phyloP scores from a whole-genome alignment of 148 eudicot species.

The Beta vulgaris region DNA sequence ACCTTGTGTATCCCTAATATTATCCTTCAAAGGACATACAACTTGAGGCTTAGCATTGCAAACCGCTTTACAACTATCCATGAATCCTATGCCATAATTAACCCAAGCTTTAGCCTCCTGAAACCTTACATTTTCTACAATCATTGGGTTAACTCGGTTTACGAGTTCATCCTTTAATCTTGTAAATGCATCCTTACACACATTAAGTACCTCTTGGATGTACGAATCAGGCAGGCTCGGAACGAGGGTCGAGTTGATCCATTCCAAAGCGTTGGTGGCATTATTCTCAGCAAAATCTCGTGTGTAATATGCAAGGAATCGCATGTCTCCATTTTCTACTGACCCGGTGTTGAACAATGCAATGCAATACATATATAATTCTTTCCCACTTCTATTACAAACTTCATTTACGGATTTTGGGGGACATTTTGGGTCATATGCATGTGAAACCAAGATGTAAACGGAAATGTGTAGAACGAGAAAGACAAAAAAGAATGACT shows the following conservation, averaged over 20 bases:
- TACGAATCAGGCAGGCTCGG: constrained; percentile 18
- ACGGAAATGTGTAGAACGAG: not conserved
- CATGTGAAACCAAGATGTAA: not conserved
- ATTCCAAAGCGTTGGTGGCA: constrained; percentile 5
- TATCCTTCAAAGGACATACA: constrained; percentile 11
- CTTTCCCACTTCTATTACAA: constrained; percentile 1
- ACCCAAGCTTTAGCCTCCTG: constrained; percentile 31
- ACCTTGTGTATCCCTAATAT: constrained; percentile 16
- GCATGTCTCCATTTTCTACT: constrained; percentile 7
- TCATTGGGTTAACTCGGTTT: constrained; percentile 22
- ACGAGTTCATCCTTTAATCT: not conserved
- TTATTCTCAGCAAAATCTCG: constrained; percentile 19
- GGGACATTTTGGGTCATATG: constrained; percentile 16
- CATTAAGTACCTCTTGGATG: constrained; percentile 15
- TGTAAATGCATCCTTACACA: constrained; percentile 24
- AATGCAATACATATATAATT: constrained; percentile 9
- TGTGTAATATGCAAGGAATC: constrained; percentile 9
- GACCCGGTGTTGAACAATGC: constrained; percentile 22
- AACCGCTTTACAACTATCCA: constrained; percentile 21
- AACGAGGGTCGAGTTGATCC: constrained; percentile 10
- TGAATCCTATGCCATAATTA: constrained; percentile 17
- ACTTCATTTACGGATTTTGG: constrained; percentile 16
- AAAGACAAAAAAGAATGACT: not conserved
- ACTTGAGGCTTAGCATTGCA: constrained; percentile 15
- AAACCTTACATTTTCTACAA: not conserved